A percentile compares a stretch with the other conserved stretches of the same genome.
phyloP scores from a whole-genome alignment of 1,284 basidiomycete genomes.

The Fomitopsis betulina region DNA sequence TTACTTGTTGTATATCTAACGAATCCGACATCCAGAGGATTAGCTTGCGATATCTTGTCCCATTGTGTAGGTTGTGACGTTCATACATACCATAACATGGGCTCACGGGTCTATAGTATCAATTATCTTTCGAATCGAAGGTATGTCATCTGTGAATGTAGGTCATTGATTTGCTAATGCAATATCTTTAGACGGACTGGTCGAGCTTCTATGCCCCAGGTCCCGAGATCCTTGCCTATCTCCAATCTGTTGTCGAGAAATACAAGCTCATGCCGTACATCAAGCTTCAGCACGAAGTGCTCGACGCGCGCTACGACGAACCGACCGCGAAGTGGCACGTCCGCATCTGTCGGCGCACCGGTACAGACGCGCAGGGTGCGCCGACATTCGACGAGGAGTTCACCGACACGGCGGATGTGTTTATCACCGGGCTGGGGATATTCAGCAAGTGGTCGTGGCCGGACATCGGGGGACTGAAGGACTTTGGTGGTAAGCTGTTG shows the following conservation, averaged over 20 bases:
- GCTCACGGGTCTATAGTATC: constrained; percentile 38
- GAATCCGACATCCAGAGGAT: not conserved
- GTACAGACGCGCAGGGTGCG: constrained; percentile 14
- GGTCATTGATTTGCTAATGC: not conserved
- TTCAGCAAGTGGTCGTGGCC: constrained; percentile 58
- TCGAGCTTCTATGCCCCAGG: constrained; percentile 56
- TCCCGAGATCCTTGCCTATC: constrained; percentile 49
- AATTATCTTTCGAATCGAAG: constrained; percentile 55
- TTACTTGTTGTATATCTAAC: not conserved
- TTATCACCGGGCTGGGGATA: constrained; percentile 45
- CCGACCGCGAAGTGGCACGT: constrained; percentile 48
- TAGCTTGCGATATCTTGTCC: constrained; percentile 7
- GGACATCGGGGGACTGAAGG: constrained; percentile 46
- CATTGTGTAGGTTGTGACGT: not conserved
- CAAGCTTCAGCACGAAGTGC: constrained; percentile 49
- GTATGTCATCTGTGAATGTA: constrained; percentile 20
- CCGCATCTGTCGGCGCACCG: constrained; percentile 30
- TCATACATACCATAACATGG: no score
- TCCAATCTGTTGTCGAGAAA: constrained; percentile 50
- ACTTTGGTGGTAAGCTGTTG: constrained; percentile 46
- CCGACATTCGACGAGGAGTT: constrained; percentile 34
- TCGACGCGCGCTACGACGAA: constrained; percentile 47
- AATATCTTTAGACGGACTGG: constrained; percentile 43
- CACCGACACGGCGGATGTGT: constrained; percentile 46
- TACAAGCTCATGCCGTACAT: constrained; percentile 51